phyloP scores from a whole-genome alignment of 169 alveolate species.

The Nephromyces sp. region DNA sequence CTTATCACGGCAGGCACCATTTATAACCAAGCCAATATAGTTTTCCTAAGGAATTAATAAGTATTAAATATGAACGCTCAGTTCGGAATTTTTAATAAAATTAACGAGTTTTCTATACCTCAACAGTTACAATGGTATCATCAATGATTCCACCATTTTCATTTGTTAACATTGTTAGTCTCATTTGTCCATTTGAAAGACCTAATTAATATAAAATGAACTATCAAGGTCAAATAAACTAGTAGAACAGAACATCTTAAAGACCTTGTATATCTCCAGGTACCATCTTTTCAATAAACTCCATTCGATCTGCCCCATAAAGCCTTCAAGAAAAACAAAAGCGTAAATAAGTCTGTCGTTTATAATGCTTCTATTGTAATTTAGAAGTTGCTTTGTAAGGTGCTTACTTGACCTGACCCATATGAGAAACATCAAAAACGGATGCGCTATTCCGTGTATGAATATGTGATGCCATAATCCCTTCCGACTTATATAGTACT shows the following conservation, averaged over 20 bases:
- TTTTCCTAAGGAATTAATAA: no score
- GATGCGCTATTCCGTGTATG: conserved; percentile 25
- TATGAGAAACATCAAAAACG: conserved; percentile 23
- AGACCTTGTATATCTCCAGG: neutral
- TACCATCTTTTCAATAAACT: neutral
- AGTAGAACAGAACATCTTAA: neutral
- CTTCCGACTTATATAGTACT: conserved; percentile 6
- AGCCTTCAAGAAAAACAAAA: neutral
- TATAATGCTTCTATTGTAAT: no score
- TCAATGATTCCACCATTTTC: conserved; percentile 6
- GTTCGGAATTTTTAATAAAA: no score
- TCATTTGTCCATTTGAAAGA: neutral
- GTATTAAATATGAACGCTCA: no score
- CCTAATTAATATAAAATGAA: neutral
- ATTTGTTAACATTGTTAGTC: conserved; percentile 2
- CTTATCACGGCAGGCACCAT: conserved; percentile 7
- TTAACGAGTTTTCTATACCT: no score
- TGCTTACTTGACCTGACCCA: conserved; percentile 14
- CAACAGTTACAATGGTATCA: conserved; percentile 7
- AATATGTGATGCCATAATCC: conserved; percentile 13
- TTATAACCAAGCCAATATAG: conserved; percentile 1
- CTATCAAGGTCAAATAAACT: neutral
- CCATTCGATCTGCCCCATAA: conserved; percentile 1
- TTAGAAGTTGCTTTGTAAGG: no score
- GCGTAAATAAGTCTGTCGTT: no score